phyloP scores from a whole-genome alignment of 805 yeast species.

The Ogataea allantospora region DNA sequence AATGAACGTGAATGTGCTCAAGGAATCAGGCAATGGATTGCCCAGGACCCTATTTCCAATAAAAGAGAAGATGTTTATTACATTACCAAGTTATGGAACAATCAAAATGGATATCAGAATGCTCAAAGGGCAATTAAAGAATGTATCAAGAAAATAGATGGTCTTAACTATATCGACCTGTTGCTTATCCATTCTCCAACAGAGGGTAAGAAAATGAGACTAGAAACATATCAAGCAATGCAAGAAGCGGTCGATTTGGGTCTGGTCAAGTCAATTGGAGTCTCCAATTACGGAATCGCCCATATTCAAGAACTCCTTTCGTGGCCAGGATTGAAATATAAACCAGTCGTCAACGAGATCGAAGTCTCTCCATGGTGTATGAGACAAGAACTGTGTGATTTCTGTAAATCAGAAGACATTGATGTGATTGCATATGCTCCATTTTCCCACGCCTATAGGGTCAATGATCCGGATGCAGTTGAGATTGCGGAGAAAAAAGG shows the following conservation, averaged over 20 bases:
- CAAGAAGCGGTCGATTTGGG: conserved; percentile 68
- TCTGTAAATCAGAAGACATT: conserved; percentile 53
- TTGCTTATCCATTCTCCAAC: conserved; percentile 66
- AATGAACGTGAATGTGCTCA: conserved; percentile 50
- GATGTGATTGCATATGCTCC: conserved; percentile 79
- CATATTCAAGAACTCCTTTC: conserved; percentile 60
- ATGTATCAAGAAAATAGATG: conserved; percentile 51
- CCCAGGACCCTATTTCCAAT: conserved; percentile 35
- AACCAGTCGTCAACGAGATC: conserved; percentile 77
- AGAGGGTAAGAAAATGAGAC: conserved; percentile 44
- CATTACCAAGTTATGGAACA: conserved; percentile 75
- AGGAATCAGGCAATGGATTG: conserved; percentile 43
- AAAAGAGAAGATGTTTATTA: conserved; percentile 55
- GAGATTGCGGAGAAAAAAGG: conserved; percentile 48
- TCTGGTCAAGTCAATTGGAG: conserved; percentile 66
- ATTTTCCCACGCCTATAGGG: conserved; percentile 56
- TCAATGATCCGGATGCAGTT: conserved; percentile 52
- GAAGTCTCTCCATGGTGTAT: conserved; percentile 86
- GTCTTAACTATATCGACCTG: conserved; percentile 68
- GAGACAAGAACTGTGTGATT: conserved; percentile 60
- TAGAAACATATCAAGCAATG: conserved; percentile 69
- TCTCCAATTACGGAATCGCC: conserved; percentile 64
- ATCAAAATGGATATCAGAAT: conserved; percentile 54
- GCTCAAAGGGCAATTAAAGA: conserved; percentile 59
- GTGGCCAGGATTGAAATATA: conserved; percentile 52